Base-by-base conservation (phyloP, 2,329 filamentous ascomycete genomes). In the Epichloe coenophiala region DNA sequence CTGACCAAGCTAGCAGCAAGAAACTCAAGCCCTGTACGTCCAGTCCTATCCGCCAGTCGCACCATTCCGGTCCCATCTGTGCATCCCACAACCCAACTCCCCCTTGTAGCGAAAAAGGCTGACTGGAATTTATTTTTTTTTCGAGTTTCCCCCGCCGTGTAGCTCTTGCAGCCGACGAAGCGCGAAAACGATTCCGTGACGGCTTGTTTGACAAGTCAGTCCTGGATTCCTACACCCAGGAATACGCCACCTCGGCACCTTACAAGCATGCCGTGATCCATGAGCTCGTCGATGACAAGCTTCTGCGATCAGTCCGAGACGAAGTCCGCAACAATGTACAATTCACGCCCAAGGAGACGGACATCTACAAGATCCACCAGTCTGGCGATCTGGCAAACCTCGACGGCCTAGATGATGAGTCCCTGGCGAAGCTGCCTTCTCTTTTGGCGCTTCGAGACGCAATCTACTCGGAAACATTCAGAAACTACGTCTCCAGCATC, bases 281-380 rank as follows among this genome's bases (percentile, higher is more conserved):
- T 58, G 73, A 79, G 49, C 74, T 98, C 42, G 84, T 97, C 64
- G 75, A 93, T 68, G 84, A 91, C 60, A 68, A 74, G 45, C 82
- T 98, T 17, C 80, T 98, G 45, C 90, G 90, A 61, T 76, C 80
- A 50, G 93, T 98, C 53, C 89, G 93, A 63, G 71, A 78, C 61
- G 93, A 98, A 71, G 91, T 97, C 67, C 84, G 84, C 67, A 77
- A 85, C 58, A 90, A 95, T 63, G 86, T 98, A 58, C 83, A 87
- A 58, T 98, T 98, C 71, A 96, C 93, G 12, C 90, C 90, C 60
- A 98, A 98, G 68, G 93, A 98, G 69, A 98, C 93, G 45, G 93
- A 98, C 67, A 98, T 98, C 60, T 98, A 98, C 78, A 95, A 94
- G 70, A 97, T 98, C 63, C 90, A 96, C 76, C 93, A 98, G 73